Base-by-base conservation (phyloP, 192 early-diverging fungal species). In the Diversispora epigaea region DNA sequence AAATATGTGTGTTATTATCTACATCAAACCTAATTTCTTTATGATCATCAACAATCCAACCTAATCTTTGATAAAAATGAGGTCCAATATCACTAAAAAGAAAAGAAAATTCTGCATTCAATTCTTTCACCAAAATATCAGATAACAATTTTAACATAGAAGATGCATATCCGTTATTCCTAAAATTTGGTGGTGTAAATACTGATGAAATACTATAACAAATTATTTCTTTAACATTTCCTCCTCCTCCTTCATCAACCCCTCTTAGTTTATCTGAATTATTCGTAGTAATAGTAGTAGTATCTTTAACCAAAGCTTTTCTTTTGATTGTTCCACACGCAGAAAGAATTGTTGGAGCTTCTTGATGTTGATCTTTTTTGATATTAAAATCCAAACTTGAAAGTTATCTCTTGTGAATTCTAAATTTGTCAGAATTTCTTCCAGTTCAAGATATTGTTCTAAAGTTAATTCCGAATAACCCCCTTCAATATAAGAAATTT, bases 181-280 rank as follows among this genome's bases (percentile, higher is more conserved):
- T 25, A 72, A 58, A 25, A 40, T 44, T 14, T 39, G 40, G 56
- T 21, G 56, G 54, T 39, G 54, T 58, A 40, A 72, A 72, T 45
- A 72, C 70, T 56, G 70, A 72, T 4, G 70, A 55, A 17, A 72
- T 72, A 21, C 70, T 72, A 49, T 58, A 58, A 72, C 70, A 40
- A 45, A n/a, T 19, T 58, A 15, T 4, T 44, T 72, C 55, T 72
- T 58, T 17, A 14, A 71, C 46, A 45, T 47, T 14, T 15, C 40
- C 66, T 32, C 25, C 2, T 32, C 25, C 25, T 32, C 25, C 25
- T 32, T 32, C 25, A 32, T 2, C 25, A 32, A 32, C 25, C 25
- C 25, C 25, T 32, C 25, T 32, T 2, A 32, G 2, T 32, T 32
- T 32, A 32, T 32, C 25, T 32, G 25, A 32, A 1, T 32, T 32